Evolutionary conservation across 2,329 filamentous ascomycete genomes (phyloP), one percentile per base, ranked within the genome.

Genomic region (Neonectria hederae): DNA sequence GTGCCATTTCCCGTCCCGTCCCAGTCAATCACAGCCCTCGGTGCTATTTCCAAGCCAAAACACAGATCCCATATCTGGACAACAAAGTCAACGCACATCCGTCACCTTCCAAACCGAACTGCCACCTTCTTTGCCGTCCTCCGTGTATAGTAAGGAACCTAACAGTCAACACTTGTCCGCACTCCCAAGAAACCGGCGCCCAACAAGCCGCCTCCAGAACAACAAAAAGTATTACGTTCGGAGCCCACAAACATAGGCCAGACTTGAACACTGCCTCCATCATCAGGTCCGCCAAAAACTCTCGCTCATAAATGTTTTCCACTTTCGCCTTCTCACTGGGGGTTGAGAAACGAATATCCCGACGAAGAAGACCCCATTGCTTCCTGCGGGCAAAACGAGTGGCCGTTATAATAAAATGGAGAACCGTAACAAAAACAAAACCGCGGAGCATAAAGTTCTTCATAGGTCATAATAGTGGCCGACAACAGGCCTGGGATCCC

Each of bases 141-240:
- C 57, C 40, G 43, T 38, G 43, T 38, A n/a, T 38, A 53, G 49
- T 17, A 51, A 51, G 48, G 17, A 22, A 53, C 28, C 28, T 22
- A 59, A 59, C 57, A 17, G 49, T 35, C 42, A 59, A 54, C 49
- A 59, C 40, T 59, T 45, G 24, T 30, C 51, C 48, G 24, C 40
- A 30, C 28, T 32, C 40, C 38, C 19, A 53, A 24, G n/a, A 53
- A 54, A 59, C 40, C 45, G 40, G 49, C 51, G 49, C 30, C 57
- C 26, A 59, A 54, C 43, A 32, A 49, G 35, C 57, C 26, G 35
- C 49, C 51, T 52, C 57, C 38, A 54, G 28, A 54, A 54, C 43
- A 59, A 59, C 35, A 54, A 48, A 22, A 59, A 42, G 49, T 54
- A 60, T 54, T 60, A 60, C 26, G 51, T 32, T 54, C 42, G 22